Evolutionary conservation across 1,139 yeast genomes (phyloP).

Genomic region (Diutina pseudorugosa): DNA sequence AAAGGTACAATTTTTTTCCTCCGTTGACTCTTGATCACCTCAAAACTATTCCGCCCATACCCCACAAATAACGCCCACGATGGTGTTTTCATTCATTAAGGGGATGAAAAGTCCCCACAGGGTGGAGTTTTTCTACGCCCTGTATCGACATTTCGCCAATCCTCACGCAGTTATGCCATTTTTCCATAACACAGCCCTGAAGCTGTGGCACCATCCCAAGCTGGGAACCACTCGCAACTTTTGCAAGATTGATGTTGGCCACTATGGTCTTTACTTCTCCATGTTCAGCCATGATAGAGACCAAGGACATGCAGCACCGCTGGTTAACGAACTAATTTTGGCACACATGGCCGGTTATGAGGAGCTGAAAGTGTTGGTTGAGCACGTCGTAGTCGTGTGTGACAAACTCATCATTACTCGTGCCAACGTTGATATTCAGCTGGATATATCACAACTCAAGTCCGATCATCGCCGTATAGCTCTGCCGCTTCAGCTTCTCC

Average conservation of each 20-base stretch:
- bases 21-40: background rate
- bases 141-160: conserved; percentile 22
- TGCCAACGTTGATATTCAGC: conserved; percentile 18
- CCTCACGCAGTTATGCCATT: conserved; percentile 8
- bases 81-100: conserved; percentile 3
- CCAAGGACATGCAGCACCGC: conserved; percentile 12
- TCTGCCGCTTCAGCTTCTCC: background rate
- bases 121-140: conserved; percentile 29
- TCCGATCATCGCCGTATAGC: background rate
- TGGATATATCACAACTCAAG: conserved; percentile 10
- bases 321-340: background rate
- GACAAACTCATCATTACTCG: conserved; percentile 18
- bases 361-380: conserved; percentile 4
- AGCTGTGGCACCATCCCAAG: conserved; percentile 9
- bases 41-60: background rate
- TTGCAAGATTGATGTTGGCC: conserved; percentile 24
- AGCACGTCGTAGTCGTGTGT: background rate
- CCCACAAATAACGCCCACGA: background rate
- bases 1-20: background rate
- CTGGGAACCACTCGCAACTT: conserved; percentile 15
- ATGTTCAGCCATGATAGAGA: conserved; percentile 26
- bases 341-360: background rate
- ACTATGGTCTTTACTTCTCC: conserved; percentile 33
- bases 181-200: conserved; percentile 22
- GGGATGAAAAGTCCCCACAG: conserved; percentile 10